Evolutionary conservation across 495 filamentous ascomycete species (phyloP).

Genomic region (Pyronema domesticum): DNA sequence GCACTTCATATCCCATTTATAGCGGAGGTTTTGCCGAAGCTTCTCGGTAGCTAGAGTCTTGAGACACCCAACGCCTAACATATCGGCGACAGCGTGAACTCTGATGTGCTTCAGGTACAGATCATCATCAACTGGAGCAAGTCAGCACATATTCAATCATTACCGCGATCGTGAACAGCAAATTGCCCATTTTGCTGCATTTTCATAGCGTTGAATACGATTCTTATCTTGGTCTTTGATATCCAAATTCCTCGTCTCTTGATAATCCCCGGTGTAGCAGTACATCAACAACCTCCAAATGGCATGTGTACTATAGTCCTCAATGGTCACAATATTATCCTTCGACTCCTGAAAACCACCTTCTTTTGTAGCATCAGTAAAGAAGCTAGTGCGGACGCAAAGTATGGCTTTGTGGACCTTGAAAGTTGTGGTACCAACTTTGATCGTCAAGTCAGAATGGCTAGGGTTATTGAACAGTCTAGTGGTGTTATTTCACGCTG

Average conservation of each 20-base stretch:
- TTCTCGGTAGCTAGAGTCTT: not conserved
- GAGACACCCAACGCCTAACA: not conserved
- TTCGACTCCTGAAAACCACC: not conserved
- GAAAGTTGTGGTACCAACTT: not conserved
- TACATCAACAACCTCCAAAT: not conserved
- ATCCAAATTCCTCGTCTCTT: too few relatives aligned
- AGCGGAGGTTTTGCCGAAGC: too few relatives aligned
- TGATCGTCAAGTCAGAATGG: not conserved
- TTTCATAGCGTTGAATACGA: not conserved
- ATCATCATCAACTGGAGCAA: not conserved
- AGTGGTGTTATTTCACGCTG: too few relatives aligned
- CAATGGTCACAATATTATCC: not conserved
- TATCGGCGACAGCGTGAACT: not conserved
- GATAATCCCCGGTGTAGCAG: not conserved
- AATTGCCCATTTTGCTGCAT: not conserved
- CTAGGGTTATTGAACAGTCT: not conserved
- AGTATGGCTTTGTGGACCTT: not conserved
- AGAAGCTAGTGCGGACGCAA: not conserved
- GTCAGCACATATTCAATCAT: not conserved
- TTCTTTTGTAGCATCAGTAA: not conserved
- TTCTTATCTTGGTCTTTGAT: not conserved
- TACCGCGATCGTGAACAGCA: not conserved
- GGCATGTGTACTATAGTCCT: not conserved
- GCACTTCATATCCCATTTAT: too few relatives aligned
- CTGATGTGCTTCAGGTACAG: not conserved